phyloP scores from a whole-genome alignment of 2,329 filamentous ascomycete species.

The Colletotrichum sp. region DNA sequence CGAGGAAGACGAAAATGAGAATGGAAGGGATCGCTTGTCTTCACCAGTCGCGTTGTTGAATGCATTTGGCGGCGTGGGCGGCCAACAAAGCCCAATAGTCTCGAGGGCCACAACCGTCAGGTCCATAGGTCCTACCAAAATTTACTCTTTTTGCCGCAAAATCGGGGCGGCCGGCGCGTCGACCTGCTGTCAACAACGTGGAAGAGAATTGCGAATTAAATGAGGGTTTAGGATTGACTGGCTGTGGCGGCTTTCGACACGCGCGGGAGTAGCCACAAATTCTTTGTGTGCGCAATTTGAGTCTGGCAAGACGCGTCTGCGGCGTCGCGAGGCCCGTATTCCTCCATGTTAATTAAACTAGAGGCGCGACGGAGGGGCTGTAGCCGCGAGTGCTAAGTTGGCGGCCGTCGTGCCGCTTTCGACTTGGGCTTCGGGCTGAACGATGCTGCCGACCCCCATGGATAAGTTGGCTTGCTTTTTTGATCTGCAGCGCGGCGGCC shows the following conservation, averaged over 20 bases:
- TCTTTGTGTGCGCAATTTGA: slow-evolving; percentile 4
- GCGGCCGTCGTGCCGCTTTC: neutral
- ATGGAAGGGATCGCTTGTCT: neutral
- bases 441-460: neutral
- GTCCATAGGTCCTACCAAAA: neutral
- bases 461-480: neutral
- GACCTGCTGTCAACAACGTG: slow-evolving; percentile 2
- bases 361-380: slow-evolving; percentile 7
- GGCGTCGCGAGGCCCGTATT: slow-evolving; percentile 7
- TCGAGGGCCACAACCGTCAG: neutral
- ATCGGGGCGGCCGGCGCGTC: slow-evolving; percentile 1
- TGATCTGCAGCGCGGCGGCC: neutral
- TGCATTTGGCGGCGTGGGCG: neutral
- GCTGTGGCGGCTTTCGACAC: slow-evolving; percentile 13
- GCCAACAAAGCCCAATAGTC: neutral
- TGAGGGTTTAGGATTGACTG: slow-evolving; percentile 19
- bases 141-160: neutral
- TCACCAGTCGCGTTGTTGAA: neutral
- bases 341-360: slow-evolving; percentile 5
- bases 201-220: slow-evolving; percentile 12
- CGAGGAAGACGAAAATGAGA: neutral
- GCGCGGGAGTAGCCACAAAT: slow-evolving; percentile 18
- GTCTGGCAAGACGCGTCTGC: slow-evolving; percentile 10
- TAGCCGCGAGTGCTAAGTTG: neutral
- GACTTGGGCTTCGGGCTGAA: slow-evolving; percentile 4